Percentiles rank a stretch among this genome's conserved stretches.
Evolutionary conservation across 2,329 filamentous ascomycete species (phyloP).

Genomic region (Alternaria angustiovoidea): DNA sequence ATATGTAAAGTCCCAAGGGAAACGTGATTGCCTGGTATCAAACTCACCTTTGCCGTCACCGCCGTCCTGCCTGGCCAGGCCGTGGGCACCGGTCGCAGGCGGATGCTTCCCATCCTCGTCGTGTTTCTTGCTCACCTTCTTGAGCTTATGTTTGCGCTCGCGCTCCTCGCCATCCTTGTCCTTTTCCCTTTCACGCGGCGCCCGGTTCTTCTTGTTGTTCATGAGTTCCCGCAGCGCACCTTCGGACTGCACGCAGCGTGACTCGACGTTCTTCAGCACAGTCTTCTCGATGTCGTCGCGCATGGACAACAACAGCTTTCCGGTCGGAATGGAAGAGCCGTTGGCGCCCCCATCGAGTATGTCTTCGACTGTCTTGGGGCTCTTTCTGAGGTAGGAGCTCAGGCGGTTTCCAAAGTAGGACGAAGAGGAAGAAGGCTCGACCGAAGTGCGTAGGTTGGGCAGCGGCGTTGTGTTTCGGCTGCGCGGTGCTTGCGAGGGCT

Average conservation of each 20-base stretch:
- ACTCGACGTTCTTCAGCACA: constrained; percentile 53
- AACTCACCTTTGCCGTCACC: constrained; percentile 63
- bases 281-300: constrained; percentile 70
- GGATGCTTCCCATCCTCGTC: constrained; percentile 71
- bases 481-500: constrained; percentile 50
- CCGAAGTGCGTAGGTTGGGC: constrained; percentile 60
- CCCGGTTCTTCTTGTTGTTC: constrained; percentile 68
- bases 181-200: constrained; percentile 62
- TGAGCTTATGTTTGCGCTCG: constrained; percentile 57
- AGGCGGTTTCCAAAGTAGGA: constrained; percentile 70
- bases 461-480: constrained; percentile 82
- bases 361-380: constrained; percentile 71
- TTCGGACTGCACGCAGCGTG: constrained; percentile 72
- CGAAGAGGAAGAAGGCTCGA: constrained; percentile 42
- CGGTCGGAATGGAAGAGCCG: constrained; percentile 62
- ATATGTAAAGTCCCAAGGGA: not conserved
- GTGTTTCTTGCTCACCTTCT: constrained; percentile 79
- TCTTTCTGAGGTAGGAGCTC: constrained; percentile 63
- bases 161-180: constrained; percentile 56
- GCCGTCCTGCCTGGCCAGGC: constrained; percentile 70
- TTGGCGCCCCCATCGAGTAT: constrained; percentile 70
- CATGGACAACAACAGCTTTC: constrained; percentile 70
- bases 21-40: not conserved
- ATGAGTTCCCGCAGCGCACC: constrained; percentile 76
- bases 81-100: constrained; percentile 69